Base-by-base conservation (phyloP, 352 stramenopile genomes). In the Globisporangium parvum region DNA sequence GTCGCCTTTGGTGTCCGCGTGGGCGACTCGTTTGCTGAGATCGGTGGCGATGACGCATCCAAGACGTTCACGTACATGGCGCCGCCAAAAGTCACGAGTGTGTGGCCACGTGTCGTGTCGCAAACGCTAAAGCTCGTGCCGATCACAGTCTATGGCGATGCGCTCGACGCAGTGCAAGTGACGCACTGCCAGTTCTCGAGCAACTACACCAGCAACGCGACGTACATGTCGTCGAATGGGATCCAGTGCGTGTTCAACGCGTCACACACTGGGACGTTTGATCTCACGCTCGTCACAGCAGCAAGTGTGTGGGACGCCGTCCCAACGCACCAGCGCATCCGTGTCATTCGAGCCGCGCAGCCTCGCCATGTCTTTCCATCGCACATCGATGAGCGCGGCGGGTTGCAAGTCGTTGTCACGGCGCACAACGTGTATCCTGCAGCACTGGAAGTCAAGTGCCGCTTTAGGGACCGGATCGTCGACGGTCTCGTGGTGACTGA, bases 381-480 rank as follows among this genome's bases (percentile, higher is more conserved):
- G 23, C 39, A 57, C 11, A 75, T 89, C 52, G 73, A 82, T 50
- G 74, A 89, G 21, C 53, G 58, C 15, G 78, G 78, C 23, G 78
- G 78, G 41, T 56, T 47, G 0, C 60, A 70, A 21, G 37, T 70
- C 21, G 41, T 83, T 44, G 58, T 87, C 17, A 58, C 58, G 17
- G 56, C 64, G 10, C 26, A 59, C 20, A 73, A 76, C 42, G 35
- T 78, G 6, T 48, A 47, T 26, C 37, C 39, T 10, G 44, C 47
- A 46, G 50, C 57, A 26, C 62, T 65, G 35, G 65, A 64, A 2
- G 23, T 78, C 47, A 60, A 60, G 5, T 85, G 75, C 53, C 55
- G 60, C 18, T 83, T 85, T 70, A 70, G 61, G 11, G 55, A 47
- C 26, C 47, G 11, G 0, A 6, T 60, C 2, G 66, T 72, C 1